These are phyloP conservation scores for Passalora sequoiae DNA, from an alignment of 2,329 filamentous ascomycete species.

Conservation along the genomic window DNA sequence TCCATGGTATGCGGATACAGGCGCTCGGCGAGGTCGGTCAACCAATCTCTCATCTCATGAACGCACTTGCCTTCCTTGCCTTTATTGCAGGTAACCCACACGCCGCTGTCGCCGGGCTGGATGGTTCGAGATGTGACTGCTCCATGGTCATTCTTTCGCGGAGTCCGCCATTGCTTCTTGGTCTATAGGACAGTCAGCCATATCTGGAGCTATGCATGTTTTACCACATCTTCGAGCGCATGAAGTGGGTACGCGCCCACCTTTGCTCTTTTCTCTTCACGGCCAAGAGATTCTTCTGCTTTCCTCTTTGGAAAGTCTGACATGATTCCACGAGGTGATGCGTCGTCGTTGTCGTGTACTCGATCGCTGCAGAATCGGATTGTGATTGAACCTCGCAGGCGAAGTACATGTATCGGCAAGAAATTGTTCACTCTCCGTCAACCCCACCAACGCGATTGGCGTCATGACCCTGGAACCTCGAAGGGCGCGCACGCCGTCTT, in stretches of 20 bases:
- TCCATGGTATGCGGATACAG: slow-evolving; percentile 40
- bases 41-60: slow-evolving; percentile 60
- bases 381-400: too few species aligned
- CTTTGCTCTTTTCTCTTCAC: slow-evolving; percentile 36
- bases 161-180: slow-evolving; percentile 43
- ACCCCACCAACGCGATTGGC: too few species aligned
- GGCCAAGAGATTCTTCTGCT: slow-evolving; percentile 29
- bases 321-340: too few species aligned
- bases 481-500: not conserved
- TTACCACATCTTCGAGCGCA: not conserved
- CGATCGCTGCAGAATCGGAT: too few species aligned
- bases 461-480: not conserved
- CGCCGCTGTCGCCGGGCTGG: slow-evolving; percentile 64
- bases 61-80: slow-evolving; percentile 66
- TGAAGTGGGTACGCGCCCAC: too few species aligned
- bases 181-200: slow-evolving; percentile 32
- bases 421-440: too few species aligned
- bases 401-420: too few species aligned
- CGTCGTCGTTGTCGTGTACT: too few species aligned
- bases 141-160: slow-evolving; percentile 30
- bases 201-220: too few species aligned
- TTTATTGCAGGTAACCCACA: slow-evolving; percentile 73
- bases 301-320: slow-evolving; percentile 42
- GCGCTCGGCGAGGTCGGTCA: slow-evolving; percentile 61
- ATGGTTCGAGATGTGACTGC: slow-evolving; percentile 38